These are phyloP conservation scores for Poa annua DNA, from an alignment of 176 grass and related monocot species.

Conservation along the genomic window DNA sequence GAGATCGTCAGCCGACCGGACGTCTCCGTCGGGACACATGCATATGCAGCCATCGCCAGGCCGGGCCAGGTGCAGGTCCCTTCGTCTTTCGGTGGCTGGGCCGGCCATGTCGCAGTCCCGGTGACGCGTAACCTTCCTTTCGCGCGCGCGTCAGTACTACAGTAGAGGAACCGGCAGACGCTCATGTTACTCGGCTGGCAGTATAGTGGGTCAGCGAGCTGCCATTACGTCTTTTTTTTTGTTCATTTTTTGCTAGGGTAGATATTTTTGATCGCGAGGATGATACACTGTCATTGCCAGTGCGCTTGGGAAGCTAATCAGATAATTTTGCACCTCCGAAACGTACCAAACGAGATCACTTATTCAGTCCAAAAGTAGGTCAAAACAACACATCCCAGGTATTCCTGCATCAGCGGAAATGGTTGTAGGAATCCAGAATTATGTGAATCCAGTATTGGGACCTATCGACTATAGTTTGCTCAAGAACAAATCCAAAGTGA, in stretches of 20 bases:
- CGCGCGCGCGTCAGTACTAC: background rate
- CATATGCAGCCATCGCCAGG: background rate
- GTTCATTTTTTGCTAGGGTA: too few species aligned
- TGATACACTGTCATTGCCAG: background rate
- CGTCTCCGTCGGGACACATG: background rate
- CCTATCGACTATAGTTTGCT: background rate
- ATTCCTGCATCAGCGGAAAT: background rate
- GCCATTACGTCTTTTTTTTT: too few species aligned
- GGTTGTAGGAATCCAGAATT: background rate
- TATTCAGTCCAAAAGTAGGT: background rate
- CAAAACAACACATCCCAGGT: background rate
- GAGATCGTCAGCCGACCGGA: background rate
- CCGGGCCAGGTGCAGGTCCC: slow-evolving; percentile 31
- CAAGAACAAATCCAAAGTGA: background rate
- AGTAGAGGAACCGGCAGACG: background rate
- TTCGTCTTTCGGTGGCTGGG: background rate
- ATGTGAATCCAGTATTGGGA: background rate
- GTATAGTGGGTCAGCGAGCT: too few species aligned
- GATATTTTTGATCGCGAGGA: too few species aligned
- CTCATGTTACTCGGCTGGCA: background rate
- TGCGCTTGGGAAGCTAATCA: background rate
- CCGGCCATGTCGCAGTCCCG: background rate
- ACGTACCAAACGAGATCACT: background rate
- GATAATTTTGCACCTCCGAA: background rate
- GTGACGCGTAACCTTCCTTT: background rate